Evolutionary conservation across 2,329 filamentous ascomycete species (phyloP).

Genomic region (Xylaria sp.): DNA sequence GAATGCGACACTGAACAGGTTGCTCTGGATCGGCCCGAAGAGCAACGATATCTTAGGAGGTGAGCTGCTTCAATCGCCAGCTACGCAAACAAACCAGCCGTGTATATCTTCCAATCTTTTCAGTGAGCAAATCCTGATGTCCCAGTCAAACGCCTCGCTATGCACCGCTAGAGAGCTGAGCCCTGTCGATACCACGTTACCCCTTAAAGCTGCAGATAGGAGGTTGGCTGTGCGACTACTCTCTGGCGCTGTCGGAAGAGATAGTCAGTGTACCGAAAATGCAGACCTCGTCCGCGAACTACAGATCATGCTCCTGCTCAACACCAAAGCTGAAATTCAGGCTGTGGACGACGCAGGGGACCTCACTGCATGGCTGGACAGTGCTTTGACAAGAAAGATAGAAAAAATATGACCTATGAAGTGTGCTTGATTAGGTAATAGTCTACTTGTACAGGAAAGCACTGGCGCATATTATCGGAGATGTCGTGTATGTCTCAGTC

Average conservation of each 20-base stretch:
- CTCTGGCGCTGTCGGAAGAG: slow-evolving; percentile 52
- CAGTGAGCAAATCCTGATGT: slow-evolving; percentile 1
- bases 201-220: slow-evolving; percentile 67
- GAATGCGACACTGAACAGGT: slow-evolving; percentile 58
- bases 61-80: neutral
- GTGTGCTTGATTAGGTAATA: neutral
- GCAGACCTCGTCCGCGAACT: slow-evolving; percentile 65
- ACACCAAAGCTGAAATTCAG: slow-evolving; percentile 82
- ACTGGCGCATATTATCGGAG: neutral
- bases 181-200: slow-evolving; percentile 40
- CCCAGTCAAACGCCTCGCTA: slow-evolving; percentile 1
- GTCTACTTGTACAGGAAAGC: neutral
- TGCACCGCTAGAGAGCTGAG: neutral
- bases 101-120: neutral
- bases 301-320: slow-evolving; percentile 78
- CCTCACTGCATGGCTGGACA: slow-evolving; percentile 62
- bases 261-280: slow-evolving; percentile 48
- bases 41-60: slow-evolving; percentile 55
- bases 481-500: slow-evolving; percentile 3
- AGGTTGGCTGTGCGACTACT: slow-evolving; percentile 67
- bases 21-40: slow-evolving; percentile 74
- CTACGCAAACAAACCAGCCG: neutral
- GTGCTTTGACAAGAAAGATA: slow-evolving; percentile 48
- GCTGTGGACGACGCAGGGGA: slow-evolving; percentile 68
- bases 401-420: neutral